Conservation (phyloP, 805 yeast species). For the Saturnispora dispora region DNA sequence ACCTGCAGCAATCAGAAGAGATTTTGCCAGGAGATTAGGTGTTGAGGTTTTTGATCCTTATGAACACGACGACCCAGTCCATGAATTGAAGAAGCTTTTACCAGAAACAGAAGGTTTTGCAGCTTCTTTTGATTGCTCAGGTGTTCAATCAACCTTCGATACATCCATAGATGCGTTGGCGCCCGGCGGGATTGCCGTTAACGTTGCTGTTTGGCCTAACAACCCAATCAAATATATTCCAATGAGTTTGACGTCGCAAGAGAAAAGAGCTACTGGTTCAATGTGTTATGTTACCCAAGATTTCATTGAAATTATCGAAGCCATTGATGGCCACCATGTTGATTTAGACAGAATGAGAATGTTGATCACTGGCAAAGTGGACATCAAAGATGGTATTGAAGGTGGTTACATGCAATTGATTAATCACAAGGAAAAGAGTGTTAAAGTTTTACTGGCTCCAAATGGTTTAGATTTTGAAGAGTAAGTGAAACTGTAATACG, state of each 20-base stretch:
- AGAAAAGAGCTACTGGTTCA: constrained; percentile 49
- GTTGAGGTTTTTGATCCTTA: constrained; percentile 45
- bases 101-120: constrained; percentile 39
- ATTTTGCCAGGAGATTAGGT: constrained; percentile 43
- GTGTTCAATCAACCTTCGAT: constrained; percentile 43
- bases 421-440: constrained; percentile 44
- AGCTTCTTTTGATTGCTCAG: constrained; percentile 46
- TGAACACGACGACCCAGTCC: constrained; percentile 30
- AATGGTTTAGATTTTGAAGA: constrained; percentile 20
- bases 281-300: constrained; percentile 52
- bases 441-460: constrained; percentile 46
- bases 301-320: constrained; percentile 46
- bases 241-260: constrained; percentile 47
- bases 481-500: no score
- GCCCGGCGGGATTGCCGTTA: constrained; percentile 49
- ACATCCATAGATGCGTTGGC: constrained; percentile 42
- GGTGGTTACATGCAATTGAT: constrained; percentile 45
- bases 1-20: constrained; percentile 52
- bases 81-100: constrained; percentile 29
- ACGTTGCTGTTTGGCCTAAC: constrained; percentile 59
- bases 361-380: constrained; percentile 46
- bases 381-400: constrained; percentile 41
- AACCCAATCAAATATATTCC: constrained; percentile 41
- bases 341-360: constrained; percentile 34
- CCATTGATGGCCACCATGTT: constrained; percentile 40